Percentiles rank a stretch among this genome's conserved stretches.
These are phyloP conservation scores for Ilyonectria robusta DNA, from an alignment of 2,329 filamentous ascomycete species.

Conservation along the genomic window DNA sequence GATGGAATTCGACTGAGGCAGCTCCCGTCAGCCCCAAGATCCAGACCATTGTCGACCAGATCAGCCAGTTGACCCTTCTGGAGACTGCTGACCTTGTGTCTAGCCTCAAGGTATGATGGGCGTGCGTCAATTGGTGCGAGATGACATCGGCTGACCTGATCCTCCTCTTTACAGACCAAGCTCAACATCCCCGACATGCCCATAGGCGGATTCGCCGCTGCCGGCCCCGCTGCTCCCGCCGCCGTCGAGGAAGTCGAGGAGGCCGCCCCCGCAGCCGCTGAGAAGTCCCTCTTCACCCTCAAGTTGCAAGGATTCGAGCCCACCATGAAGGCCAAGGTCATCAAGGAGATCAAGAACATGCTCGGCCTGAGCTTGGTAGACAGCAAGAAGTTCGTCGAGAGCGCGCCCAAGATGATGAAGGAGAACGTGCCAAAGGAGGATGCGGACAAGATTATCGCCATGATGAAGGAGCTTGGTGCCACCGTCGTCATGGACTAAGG, in stretches of 20 bases:
- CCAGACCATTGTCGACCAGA: constrained; percentile 94
- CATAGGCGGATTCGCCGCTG: constrained; percentile 89
- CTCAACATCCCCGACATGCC: constrained; percentile 99
- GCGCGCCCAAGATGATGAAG: constrained; percentile 98
- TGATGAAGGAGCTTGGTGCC: constrained; percentile 92
- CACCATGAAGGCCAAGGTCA: constrained; percentile 95
- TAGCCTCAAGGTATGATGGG: constrained; percentile 84
- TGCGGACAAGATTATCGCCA: constrained; percentile 97
- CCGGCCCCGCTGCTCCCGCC: constrained; percentile 72
- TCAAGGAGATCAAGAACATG: constrained; percentile 99
- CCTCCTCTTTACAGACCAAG: constrained; percentile 72
- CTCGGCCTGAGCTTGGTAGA: constrained; percentile 96
- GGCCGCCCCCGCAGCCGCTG: constrained; percentile 88
- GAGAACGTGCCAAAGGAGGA: constrained; percentile 99
- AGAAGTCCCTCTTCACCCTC: constrained; percentile 97
- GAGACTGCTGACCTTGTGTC: constrained; percentile 98
- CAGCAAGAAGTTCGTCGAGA: constrained; percentile 99
- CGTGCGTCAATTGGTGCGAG: constrained; percentile 32
- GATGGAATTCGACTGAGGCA: constrained; percentile 91
- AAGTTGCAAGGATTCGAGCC: constrained; percentile 94
- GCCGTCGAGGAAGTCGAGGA: constrained; percentile 87
- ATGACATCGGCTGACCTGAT: constrained; percentile 33
- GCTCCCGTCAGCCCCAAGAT: constrained; percentile 88
- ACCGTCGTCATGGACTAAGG: constrained; percentile 91
- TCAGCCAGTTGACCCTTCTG: constrained; percentile 96